Evolutionary conservation across 345 rosid species (phyloP), one percentile per base, ranked within the genome.

Genomic region (Ricinus communis): DNA sequence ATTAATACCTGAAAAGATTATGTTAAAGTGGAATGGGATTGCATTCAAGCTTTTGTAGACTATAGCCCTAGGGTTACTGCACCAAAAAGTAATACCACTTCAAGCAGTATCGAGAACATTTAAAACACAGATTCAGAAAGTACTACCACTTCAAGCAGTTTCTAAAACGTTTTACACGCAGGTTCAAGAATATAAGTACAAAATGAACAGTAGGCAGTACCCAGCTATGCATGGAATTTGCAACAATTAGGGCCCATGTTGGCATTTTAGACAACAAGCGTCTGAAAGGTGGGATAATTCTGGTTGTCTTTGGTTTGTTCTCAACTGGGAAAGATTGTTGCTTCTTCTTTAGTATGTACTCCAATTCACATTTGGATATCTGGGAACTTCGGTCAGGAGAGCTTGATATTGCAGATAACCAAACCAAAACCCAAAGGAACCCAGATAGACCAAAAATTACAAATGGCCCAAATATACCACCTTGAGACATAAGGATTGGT

Each of bases 191-290:
- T 21, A 70, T 19, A 55, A 58, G 28, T 53, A 50, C 24, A 57
- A 49, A 71, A 65, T 61, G 55, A 51, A 16, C 45, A 54, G 31
- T 41, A 60, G 25, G 49, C 72, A 73, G 71, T 88, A 94, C 96
- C 97, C 97, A 95, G 82, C 93, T 89, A 73, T 95, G 99, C 97
- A 91, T 95, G 57, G 96, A 80, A 87, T 95, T 95, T 61, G 97
- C 99, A 58, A 90, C 79, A 27, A 95, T 95, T 55, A 95, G 80
- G 74, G 97, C 87, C 99, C 99, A 95, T 36, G 97, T 87, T 28
- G 97, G 96, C 90, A 86, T 86, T 81, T 87, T 91, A 16, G 96
- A 89, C 21, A 95, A 93, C 80, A 95, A 73, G 74, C 86, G 86
- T 78, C 86, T 61, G 70, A 91, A 94, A 54, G 99, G 97, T 78